Base-by-base conservation (phyloP, 768 basidiomycete species). In the Suillus brevipes region DNA sequence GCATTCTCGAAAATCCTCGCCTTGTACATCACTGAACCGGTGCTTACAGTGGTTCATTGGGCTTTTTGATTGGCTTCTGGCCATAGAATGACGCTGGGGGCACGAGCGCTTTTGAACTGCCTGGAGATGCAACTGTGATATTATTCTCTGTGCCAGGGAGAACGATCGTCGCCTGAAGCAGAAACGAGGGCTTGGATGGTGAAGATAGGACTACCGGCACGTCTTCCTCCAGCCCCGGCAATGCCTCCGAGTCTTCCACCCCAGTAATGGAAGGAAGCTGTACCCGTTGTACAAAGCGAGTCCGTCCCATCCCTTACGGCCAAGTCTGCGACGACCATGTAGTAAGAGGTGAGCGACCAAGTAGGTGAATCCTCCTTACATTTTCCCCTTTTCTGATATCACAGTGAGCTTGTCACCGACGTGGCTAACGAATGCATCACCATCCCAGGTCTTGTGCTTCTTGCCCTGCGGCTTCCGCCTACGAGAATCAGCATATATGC, bases 401-500 rank as follows among this genome's bases (percentile, higher is more conserved):
- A 92, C 83, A 1, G 81, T 83, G 25, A 91, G 72, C 65, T 83
- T 85, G 14, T 81, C 81, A 25, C 78, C 81, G 40, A 76, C 73
- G 43, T 81, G 79, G 37, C 85, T 84, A 31, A 90, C 79, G 74
- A 84, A 90, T 9, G 83, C 87, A 66, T 89, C 92, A 3, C 89
- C 92, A 64, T 95, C 93, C 94, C 95, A 95, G 0, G 88, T 91
- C 72, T 91, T 91, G 69, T 93, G 85, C 76, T 95, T 95, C 79
- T 83, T 91, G 6, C 77, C 78, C 70, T 88, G 85, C 14, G 81
- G 85, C 69, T 89, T 91, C 43, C 93, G 84, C 92, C 93, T 92
- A 63, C 6, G 57, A 53, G 16, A 25, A 50, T 68, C 61, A 58
- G 43, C 59, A 49, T 45, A 64, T 52, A 31, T 49, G 36, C 49